phyloP scores from a whole-genome alignment of 73 alveolate genomes.

The Paramecium tetraurelia region DNA sequence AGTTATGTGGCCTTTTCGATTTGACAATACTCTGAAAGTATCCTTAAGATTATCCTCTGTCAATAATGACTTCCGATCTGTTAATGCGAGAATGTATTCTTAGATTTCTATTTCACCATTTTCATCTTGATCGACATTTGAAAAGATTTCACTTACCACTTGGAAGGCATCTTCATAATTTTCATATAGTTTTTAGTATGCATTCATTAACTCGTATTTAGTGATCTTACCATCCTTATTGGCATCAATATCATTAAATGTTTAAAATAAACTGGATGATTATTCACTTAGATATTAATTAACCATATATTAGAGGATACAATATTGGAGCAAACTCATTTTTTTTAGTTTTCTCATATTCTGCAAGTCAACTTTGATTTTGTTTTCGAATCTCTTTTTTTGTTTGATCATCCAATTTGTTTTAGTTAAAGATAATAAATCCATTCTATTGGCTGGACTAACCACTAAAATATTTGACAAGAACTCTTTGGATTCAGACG shows the following conservation, averaged over 20 bases:
- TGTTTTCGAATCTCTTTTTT: background rate
- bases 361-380: background rate
- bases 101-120: background rate
- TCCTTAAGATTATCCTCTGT: background rate
- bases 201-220: background rate
- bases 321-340: background rate
- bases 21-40: background rate
- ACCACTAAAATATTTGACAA: background rate
- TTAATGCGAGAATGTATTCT: background rate
- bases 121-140: background rate
- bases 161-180: background rate
- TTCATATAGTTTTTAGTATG: background rate
- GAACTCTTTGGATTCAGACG: background rate
- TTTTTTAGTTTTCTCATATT: background rate
- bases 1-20: background rate
- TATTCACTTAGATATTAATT: background rate
- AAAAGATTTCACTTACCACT: background rate
- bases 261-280: background rate
- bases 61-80: background rate
- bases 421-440: background rate
- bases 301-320: background rate
- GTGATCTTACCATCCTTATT: conserved; percentile 37
- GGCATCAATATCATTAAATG: conserved; percentile 4
- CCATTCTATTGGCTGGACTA: background rate
- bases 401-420: background rate